Evolutionary conservation across 345 rosid species (phyloP).

Genomic region (Lepidium aucheri): DNA sequence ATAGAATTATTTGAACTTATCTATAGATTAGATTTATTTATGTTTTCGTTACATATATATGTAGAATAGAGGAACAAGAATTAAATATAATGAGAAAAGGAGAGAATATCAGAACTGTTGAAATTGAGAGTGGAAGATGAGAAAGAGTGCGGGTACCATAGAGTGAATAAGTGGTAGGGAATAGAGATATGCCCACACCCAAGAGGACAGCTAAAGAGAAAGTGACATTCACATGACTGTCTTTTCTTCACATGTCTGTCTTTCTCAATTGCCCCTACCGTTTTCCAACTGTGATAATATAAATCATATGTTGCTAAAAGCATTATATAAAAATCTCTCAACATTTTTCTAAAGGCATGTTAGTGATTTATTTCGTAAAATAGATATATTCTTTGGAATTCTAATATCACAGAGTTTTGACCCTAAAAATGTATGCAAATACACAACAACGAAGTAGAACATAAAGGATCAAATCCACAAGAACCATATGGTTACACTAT

Average conservation of each 20-base stretch:
- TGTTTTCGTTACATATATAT: background rate
- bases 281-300: background rate
- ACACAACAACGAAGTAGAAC: too few species aligned
- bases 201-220: constrained; percentile 9
- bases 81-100: background rate
- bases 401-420: too few species aligned
- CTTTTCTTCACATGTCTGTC: constrained; percentile 14
- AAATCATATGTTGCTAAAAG: background rate
- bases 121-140: background rate
- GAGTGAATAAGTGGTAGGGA: background rate
- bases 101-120: background rate
- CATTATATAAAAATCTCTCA: background rate
- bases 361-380: background rate
- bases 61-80: background rate
- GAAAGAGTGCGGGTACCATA: background rate
- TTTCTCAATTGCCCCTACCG: background rate
- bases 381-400: background rate
- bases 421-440: too few species aligned
- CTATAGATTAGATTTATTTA: too few species aligned
- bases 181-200: background rate
- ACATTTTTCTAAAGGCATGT: background rate
- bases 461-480: too few species aligned
- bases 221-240: constrained; percentile 10
- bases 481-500: too few species aligned
- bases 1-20: background rate